Conservation (phyloP, 495 filamentous ascomycete genomes). For the Talaromyces ruber region DNA sequence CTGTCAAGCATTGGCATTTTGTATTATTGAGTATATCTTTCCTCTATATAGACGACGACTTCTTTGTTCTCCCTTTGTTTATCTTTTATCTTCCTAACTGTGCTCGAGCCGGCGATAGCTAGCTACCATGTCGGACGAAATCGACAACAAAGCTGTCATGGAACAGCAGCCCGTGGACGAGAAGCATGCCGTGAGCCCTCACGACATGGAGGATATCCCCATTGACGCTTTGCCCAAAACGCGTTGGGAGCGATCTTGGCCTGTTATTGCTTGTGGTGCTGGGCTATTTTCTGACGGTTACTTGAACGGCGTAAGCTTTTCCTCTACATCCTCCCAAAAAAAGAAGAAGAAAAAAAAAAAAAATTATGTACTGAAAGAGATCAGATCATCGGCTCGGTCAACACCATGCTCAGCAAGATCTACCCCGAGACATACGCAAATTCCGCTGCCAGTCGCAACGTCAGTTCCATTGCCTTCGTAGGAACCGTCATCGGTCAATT, state of each 20-base stretch:
- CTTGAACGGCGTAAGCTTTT: conserved; percentile 58
- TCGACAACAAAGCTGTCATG: background rate
- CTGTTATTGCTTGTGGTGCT: conserved; percentile 74
- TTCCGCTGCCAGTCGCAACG: conserved; percentile 59
- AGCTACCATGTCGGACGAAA: background rate
- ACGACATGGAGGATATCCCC: conserved; percentile 17
- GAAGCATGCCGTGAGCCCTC: background rate
- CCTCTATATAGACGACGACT: background rate
- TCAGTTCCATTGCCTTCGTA: conserved; percentile 75
- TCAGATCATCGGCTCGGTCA: conserved; percentile 75
- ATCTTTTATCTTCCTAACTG: background rate
- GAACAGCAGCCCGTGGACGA: conserved; percentile 1
- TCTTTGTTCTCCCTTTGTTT: background rate
- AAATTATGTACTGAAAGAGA: background rate
- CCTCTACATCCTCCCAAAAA: background rate
- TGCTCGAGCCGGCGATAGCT: background rate
- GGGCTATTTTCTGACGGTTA: conserved; percentile 90
- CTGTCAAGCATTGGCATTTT: background rate
- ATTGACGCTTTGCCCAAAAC: conserved; percentile 34
- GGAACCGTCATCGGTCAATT: conserved; percentile 83
- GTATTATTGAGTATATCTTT: background rate
- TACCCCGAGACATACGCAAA: conserved; percentile 55
- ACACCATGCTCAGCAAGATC: conserved; percentile 56
- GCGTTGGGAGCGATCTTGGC: conserved; percentile 55
- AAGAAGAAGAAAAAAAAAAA: background rate